A percentile compares a stretch with the other conserved stretches of the same genome.
phyloP scores from a whole-genome alignment of 345 rosid species.

The Aethionema arabicum region DNA sequence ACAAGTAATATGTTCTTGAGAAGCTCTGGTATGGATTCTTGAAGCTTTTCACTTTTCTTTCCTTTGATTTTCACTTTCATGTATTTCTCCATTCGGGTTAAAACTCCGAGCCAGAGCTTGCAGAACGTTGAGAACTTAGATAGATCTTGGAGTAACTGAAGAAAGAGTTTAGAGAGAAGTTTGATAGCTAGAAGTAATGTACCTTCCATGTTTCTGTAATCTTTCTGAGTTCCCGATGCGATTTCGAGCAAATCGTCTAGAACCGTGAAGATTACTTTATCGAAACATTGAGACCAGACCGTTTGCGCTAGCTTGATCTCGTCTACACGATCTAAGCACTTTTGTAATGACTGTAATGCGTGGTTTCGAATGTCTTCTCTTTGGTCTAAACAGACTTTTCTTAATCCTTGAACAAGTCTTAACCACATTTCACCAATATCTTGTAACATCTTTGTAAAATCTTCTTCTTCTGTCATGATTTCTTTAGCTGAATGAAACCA shows the following conservation, averaged over 20 bases:
- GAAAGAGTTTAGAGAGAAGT: conserved; percentile 75
- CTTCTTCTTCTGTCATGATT: conserved; percentile 75
- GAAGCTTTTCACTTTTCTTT: conserved; percentile 92
- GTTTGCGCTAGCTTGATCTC: conserved; percentile 63
- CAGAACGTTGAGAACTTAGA: conserved; percentile 79
- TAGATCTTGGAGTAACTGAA: conserved; percentile 69
- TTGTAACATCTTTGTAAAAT: conserved; percentile 62
- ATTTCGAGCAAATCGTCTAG: conserved; percentile 94
- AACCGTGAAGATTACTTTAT: conserved; percentile 82
- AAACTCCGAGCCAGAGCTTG: conserved; percentile 92
- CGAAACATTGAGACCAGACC: conserved; percentile 89
- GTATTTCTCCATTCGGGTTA: conserved; percentile 89
- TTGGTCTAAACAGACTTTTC: conserved; percentile 99
- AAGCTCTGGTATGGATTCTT: conserved; percentile 79
- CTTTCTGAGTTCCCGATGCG: conserved; percentile 90
- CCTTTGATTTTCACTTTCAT: conserved; percentile 83
- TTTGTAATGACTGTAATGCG: conserved; percentile 79
- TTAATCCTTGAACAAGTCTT: conserved; percentile 86
- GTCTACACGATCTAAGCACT: conserved; percentile 81
- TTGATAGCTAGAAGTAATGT: conserved; percentile 72
- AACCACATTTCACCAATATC: conserved; percentile 98
- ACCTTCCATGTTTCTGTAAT: conserved; percentile 94
- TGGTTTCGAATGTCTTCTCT: conserved; percentile 95
- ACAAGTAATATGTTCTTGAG: conserved; percentile 77
- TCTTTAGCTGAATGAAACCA: conserved; percentile 76